Conservation (phyloP, 192 early-diverging fungal genomes). For the Coemansia sp. region DNA sequence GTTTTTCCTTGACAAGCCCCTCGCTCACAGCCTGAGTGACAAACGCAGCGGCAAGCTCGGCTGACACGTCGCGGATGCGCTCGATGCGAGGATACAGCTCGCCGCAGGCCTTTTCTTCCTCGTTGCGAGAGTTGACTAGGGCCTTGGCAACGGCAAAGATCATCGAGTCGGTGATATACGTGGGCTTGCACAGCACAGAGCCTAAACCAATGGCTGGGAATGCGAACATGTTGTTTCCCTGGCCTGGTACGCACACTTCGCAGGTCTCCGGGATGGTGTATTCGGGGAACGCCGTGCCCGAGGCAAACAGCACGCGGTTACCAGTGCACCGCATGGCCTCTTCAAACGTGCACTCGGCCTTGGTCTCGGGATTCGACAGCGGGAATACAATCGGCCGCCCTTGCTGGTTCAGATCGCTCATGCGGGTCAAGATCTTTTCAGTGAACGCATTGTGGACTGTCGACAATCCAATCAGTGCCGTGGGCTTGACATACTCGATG, state of each 20-base stretch:
- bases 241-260: conserved; percentile 59
- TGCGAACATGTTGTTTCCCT: conserved; percentile 94
- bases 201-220: conserved; percentile 96
- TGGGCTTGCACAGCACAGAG: conserved; percentile 67
- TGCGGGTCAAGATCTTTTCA: conserved; percentile 62
- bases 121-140: conserved; percentile 69
- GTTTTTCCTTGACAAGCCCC: conserved; percentile 31
- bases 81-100: conserved; percentile 77
- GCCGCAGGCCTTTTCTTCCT: conserved; percentile 59
- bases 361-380: conserved; percentile 78
- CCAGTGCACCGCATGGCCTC: conserved; percentile 81
- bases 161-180: conserved; percentile 74
- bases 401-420: conserved; percentile 62
- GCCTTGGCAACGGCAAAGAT: conserved; percentile 72
- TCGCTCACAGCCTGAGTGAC: conserved; percentile 60
- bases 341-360: conserved; percentile 93
- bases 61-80: conserved; percentile 81
- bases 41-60: conserved; percentile 73
- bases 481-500: conserved; percentile 84
- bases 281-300: conserved; percentile 84
- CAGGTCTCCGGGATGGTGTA: conserved; percentile 57
- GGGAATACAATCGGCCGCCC: conserved; percentile 84
- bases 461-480: conserved; percentile 83
- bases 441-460: conserved; percentile 77
- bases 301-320: conserved; percentile 90